Evolutionary conservation across 306 rosid genomes (phyloP).

Genomic region (Malus sieversii): DNA sequence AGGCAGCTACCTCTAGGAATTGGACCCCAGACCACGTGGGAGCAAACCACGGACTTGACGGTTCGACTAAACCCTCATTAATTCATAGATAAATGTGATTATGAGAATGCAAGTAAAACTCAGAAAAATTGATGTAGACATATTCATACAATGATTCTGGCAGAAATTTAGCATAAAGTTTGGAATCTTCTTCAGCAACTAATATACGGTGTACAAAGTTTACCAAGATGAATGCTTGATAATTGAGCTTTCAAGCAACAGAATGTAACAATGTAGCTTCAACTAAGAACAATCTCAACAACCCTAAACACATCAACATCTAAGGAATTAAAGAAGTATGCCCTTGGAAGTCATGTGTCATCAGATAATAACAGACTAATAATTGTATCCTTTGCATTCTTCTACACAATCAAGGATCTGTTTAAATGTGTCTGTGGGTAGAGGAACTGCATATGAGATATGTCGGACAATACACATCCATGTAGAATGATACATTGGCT

Average conservation of each 20-base stretch:
- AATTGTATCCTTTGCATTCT: not conserved
- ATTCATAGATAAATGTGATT: not conserved
- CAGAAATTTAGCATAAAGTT: not conserved
- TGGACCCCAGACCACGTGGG: not conserved
- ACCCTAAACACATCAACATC: not conserved
- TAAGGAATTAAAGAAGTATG: not conserved
- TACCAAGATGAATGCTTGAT: not conserved
- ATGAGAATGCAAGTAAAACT: not conserved
- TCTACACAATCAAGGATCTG: not conserved
- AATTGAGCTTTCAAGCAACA: not conserved
- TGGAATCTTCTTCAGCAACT: too few relatives aligned
- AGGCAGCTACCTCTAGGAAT: not conserved
- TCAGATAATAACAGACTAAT: not conserved
- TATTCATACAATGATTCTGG: not conserved
- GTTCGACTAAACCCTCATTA: not conserved
- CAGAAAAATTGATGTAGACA: not conserved
- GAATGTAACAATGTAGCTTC: not conserved
- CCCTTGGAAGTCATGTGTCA: not conserved
- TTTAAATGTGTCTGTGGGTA: not conserved
- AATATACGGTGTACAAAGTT: not conserved
- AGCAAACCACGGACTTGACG: not conserved
- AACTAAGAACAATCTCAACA: not conserved
- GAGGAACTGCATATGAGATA: not conserved
- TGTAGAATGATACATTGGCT: not conserved
- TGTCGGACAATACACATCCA: not conserved